phyloP scores from a whole-genome alignment of 306 rosid genomes.

The Lathyrus oleraceus region DNA sequence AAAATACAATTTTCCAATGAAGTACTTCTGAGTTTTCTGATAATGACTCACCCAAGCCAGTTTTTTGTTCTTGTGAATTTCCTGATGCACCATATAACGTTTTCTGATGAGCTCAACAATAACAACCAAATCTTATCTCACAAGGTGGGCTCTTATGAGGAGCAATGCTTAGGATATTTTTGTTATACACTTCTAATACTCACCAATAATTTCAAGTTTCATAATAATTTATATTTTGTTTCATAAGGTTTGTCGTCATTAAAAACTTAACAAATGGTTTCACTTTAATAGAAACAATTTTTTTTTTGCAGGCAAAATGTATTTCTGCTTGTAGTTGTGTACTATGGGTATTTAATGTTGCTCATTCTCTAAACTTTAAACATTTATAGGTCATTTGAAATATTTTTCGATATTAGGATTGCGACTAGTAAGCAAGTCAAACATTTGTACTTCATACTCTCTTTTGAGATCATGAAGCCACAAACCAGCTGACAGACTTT shows the following conservation, averaged over 20 bases:
- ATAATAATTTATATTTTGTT: no score
- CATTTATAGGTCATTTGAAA: no score
- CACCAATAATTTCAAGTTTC: neutral
- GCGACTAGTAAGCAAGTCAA: neutral
- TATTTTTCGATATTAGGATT: no score
- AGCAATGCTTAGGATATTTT: neutral
- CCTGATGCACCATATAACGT: no score
- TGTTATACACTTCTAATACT: neutral
- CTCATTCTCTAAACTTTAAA: no score
- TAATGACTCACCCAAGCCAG: neutral
- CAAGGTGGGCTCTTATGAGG: neutral
- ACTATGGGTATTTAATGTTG: no score
- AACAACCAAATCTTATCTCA: neutral
- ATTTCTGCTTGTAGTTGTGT: no score
- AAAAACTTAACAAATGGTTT: no score
- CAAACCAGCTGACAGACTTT: constrained; percentile 1
- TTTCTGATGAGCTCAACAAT: neutral
- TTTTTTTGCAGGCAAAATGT: no score
- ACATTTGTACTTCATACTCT: constrained; percentile 9
- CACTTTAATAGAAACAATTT: no score
- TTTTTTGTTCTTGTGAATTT: no score
- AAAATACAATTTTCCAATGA: neutral
- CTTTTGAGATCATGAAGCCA: constrained; percentile 15
- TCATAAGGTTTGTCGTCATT: no score
- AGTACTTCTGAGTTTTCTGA: neutral